These are phyloP conservation scores for Nicotiana otophora DNA, from an alignment of 257 asterid species.

Conservation along the genomic window DNA sequence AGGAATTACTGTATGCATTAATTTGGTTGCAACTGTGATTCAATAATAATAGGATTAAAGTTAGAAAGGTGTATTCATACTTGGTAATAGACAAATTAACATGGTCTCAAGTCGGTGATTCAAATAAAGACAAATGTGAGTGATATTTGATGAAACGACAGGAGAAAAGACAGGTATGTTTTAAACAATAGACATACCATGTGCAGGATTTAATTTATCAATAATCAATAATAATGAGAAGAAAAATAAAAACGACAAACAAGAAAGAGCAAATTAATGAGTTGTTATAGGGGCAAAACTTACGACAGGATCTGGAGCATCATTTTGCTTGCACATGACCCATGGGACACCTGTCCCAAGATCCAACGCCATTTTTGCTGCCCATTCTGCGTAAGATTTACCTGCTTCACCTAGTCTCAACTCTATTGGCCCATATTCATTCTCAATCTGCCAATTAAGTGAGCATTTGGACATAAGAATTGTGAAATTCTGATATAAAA, in stretches of 20 bases:
- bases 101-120: conserved; percentile 14
- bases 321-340: conserved; percentile 34
- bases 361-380: conserved; percentile 26
- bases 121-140: conserved; percentile 8
- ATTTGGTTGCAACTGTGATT: too few species aligned
- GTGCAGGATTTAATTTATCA: conserved; percentile 31
- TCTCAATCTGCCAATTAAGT: conserved; percentile 20
- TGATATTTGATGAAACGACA: conserved; percentile 16
- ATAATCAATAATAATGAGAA: conserved; percentile 18
- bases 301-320: conserved; percentile 47
- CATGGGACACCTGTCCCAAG: conserved; percentile 30
- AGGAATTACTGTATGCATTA: too few species aligned
- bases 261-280: neutral
- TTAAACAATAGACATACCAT: conserved; percentile 27
- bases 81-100: neutral
- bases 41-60: too few species aligned
- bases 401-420: conserved; percentile 20
- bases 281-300: conserved; percentile 17
- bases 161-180: conserved; percentile 23
- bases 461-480: too few species aligned
- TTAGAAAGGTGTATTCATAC: neutral
- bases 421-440: conserved; percentile 30
- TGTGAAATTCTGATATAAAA: too few species aligned
- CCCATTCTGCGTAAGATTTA: conserved; percentile 24
- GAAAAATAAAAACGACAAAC: conserved; percentile 13